phyloP scores from a whole-genome alignment of 108 stramenopile genomes.

The Nitzschia putrida region DNA sequence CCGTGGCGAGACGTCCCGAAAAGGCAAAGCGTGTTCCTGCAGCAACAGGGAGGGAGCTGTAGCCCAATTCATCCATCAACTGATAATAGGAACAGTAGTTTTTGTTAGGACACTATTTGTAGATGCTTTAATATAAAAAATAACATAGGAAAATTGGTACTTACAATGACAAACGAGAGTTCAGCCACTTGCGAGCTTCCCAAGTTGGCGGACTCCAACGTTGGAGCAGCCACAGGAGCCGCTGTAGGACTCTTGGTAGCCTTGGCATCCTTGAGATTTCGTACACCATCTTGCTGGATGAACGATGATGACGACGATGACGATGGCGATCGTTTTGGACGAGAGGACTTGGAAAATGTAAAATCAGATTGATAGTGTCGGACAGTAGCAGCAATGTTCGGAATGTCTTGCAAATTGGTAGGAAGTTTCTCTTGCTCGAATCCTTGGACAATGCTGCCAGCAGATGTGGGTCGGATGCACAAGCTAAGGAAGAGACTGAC shows the following conservation, averaged over 20 bases:
- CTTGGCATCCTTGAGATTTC: no score
- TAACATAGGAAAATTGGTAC: constrained; percentile 4
- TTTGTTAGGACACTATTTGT: not conserved
- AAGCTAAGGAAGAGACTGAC: no score
- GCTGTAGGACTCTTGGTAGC: no score
- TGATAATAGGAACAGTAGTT: constrained; percentile 4
- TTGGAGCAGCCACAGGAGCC: not conserved
- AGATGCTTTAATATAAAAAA: no score
- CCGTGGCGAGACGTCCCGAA: constrained; percentile 21
- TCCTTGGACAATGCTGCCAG: no score
- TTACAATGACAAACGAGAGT: constrained; percentile 30
- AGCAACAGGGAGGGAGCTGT: constrained; percentile 4
- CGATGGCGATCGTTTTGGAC: no score
- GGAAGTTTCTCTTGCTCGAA: no score
- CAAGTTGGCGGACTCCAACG: not conserved
- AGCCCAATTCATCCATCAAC: constrained; percentile 34
- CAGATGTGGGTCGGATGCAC: no score
- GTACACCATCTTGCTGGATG: no score
- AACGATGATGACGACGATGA: no score
- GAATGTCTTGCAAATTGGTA: constrained; percentile 13
- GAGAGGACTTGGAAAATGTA: no score
- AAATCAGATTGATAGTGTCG: no score
- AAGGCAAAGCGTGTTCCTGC: constrained; percentile 33
- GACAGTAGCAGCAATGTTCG: constrained; percentile 2
- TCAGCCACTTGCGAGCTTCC: constrained; percentile 8